Evolutionary conservation across 2,329 filamentous ascomycete species (phyloP).

Genomic region (Cryphonectria japonica): DNA sequence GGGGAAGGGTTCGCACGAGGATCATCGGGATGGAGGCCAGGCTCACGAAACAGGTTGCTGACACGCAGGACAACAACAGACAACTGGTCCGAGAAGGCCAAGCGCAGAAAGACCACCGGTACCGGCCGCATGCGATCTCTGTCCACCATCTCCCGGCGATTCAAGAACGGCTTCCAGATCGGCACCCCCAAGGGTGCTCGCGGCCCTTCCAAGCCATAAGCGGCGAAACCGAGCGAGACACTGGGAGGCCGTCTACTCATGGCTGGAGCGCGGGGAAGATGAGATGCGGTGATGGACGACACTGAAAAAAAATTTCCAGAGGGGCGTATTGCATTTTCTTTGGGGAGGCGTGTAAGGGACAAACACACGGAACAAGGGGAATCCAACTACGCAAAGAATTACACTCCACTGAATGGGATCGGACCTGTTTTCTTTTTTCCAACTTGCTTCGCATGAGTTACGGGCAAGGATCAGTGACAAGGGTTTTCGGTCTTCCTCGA

Average conservation of each 20-base stretch:
- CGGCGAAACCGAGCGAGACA: conserved; percentile 25
- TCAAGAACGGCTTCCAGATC: conserved; percentile 97
- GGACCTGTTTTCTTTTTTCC: conserved; percentile 27
- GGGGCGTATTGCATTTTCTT: conserved; percentile 28
- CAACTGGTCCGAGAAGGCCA: conserved; percentile 99
- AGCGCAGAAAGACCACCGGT: conserved; percentile 99
- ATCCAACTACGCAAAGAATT: conserved; percentile 35
- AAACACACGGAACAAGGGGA: conserved; percentile 29
- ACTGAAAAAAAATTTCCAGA: conserved; percentile 7
- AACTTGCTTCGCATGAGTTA: conserved; percentile 27
- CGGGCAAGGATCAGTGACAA: conserved; percentile 26
- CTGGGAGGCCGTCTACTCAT: conserved; percentile 10
- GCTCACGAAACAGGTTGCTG: conserved; percentile 29
- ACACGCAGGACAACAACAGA: conserved; percentile 55
- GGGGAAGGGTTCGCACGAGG: not conserved
- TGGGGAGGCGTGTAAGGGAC: conserved; percentile 15
- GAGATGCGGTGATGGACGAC: conserved; percentile 26
- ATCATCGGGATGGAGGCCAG: not conserved
- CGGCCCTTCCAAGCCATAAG: conserved; percentile 56
- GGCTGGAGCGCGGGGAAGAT: conserved; percentile 9
- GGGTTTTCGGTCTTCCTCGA: conserved; percentile 27
- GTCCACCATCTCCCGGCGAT: conserved; percentile 88
- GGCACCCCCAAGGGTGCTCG: conserved; percentile 84
- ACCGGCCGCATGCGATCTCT: conserved; percentile 95
- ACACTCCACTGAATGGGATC: conserved; percentile 24